Conservation (phyloP, 169 alveolate genomes). For the Eimeria maxima region DNA sequence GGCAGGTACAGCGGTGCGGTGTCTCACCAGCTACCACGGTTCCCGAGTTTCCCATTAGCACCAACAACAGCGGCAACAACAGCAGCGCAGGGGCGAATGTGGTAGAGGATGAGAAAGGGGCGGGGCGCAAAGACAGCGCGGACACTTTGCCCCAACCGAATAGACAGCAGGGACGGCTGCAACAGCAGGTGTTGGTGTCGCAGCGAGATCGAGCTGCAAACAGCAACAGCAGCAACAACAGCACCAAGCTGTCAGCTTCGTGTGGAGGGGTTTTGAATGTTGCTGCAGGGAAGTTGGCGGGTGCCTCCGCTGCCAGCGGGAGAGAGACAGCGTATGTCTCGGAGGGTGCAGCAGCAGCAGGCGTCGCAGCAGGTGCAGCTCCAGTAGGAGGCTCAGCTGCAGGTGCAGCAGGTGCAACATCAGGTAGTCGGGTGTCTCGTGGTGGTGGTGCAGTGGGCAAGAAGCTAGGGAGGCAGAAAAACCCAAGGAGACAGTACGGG, state of each 20-base stretch:
- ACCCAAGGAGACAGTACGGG: constrained; percentile 18
- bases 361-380: neutral
- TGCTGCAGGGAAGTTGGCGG: constrained; percentile 35
- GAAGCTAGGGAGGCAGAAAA: constrained; percentile 55
- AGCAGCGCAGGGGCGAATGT: constrained; percentile 3
- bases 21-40: neutral
- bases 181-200: constrained; percentile 50
- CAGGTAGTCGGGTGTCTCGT: constrained; percentile 7
- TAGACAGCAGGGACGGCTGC: constrained; percentile 37
- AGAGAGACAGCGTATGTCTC: neutral
- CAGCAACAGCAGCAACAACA: constrained; percentile 53
- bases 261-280: neutral
- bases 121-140: neutral
- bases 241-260: constrained; percentile 15
- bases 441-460: constrained; percentile 45
- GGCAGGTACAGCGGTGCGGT: constrained; percentile 39
- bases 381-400: constrained; percentile 21
- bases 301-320: neutral
- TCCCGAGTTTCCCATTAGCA: neutral
- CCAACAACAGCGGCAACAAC: constrained; percentile 21
- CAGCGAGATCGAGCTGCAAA: constrained; percentile 40
- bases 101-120: constrained; percentile 3
- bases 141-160: neutral
- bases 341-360: constrained; percentile 29
- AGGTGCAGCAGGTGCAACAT: constrained; percentile 40